These are phyloP conservation scores for Cryphonectria japonica DNA, from an alignment of 2,329 filamentous ascomycete genomes.

Conservation along the genomic window DNA sequence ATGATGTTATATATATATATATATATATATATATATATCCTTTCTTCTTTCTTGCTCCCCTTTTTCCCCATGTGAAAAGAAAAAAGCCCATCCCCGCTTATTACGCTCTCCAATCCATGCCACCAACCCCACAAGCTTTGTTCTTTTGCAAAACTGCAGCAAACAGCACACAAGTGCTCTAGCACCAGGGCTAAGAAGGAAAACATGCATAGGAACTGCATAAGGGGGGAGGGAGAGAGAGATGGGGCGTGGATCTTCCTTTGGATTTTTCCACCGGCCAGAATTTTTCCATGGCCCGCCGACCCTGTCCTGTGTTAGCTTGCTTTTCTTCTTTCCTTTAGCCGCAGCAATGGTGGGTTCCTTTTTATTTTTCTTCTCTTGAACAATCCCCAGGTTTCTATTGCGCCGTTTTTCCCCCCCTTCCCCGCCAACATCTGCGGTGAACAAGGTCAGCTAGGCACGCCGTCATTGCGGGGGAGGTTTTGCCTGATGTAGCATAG, in stretches of 20 bases:
- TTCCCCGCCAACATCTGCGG: not conserved
- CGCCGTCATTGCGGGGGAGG: constrained; percentile 3
- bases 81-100: not conserved
- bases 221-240: too few relatives aligned
- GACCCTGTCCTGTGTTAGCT: not conserved
- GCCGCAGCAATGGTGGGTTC: not conserved
- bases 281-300: constrained; percentile 5
- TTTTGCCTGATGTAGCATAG: not conserved
- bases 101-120: not conserved
- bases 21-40: too few relatives aligned
- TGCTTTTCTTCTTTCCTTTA: not conserved
- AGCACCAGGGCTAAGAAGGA: too few relatives aligned
- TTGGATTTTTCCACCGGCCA: constrained; percentile 7
- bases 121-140: not conserved
- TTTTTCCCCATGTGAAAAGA: too few relatives aligned
- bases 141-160: not conserved
- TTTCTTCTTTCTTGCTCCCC: not conserved
- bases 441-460: not conserved
- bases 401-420: not conserved
- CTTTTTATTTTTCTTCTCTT: too few relatives aligned
- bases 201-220: too few relatives aligned
- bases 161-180: too few relatives aligned
- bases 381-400: not conserved
- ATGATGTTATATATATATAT: not conserved
- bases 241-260: not conserved